These are phyloP conservation scores for Aspergillus sp. DNA, from an alignment of 2,329 filamentous ascomycete genomes.

Conservation along the genomic window DNA sequence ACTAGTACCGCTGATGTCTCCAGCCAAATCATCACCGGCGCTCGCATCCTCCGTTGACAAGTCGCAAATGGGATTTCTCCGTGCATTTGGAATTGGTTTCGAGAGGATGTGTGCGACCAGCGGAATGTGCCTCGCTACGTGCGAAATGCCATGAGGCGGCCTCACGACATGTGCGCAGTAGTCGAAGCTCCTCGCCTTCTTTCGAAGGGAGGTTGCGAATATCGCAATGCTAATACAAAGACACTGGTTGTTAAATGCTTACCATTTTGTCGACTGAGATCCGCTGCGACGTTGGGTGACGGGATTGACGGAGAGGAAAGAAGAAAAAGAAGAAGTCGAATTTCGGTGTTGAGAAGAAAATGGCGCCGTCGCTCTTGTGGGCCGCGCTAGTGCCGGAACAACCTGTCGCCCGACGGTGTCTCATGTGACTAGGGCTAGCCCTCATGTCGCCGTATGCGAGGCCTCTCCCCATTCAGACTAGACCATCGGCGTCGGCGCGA, in stretches of 20 bases:
- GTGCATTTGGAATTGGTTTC: neutral
- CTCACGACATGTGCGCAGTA: conserved; percentile 39
- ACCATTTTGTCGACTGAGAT: conserved; percentile 61
- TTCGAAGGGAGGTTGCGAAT: neutral
- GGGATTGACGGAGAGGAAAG: conserved; percentile 41
- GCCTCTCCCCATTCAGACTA: neutral
- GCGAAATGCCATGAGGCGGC: conserved; percentile 26
- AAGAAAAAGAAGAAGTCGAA: conserved; percentile 20
- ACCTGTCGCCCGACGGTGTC: conserved; percentile 8
- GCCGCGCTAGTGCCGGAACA: conserved; percentile 29
- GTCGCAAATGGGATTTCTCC: neutral
- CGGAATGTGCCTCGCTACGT: conserved; percentile 38
- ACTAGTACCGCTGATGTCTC: conserved; percentile 46
- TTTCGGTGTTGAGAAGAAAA: conserved; percentile 18
- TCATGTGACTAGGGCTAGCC: conserved; percentile 23
- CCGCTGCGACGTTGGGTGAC: conserved; percentile 48
- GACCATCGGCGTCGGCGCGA: neutral
- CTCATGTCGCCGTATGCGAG: neutral
- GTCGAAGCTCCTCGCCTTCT: conserved; percentile 31
- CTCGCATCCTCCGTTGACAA: conserved; percentile 25
- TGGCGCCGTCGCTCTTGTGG: conserved; percentile 30
- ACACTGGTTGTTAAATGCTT: conserved; percentile 54
- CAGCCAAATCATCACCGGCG: conserved; percentile 52
- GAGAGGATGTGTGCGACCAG: conserved; percentile 30
- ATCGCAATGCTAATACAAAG: conserved; percentile 5